Base-by-base conservation (phyloP, 2,329 filamentous ascomycete genomes). In the Pezicula neosporulosa region DNA sequence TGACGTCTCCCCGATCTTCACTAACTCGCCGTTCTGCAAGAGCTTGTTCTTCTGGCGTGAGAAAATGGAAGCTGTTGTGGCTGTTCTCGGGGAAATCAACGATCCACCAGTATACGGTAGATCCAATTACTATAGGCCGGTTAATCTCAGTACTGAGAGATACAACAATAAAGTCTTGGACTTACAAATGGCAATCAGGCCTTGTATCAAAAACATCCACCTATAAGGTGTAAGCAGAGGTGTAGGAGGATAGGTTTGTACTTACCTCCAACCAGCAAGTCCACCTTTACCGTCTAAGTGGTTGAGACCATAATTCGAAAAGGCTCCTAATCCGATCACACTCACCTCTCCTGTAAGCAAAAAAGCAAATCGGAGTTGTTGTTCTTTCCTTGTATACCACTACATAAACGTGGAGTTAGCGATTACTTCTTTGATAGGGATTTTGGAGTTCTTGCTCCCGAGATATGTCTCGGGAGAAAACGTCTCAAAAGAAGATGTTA, bases 331-430 rank as follows among this genome's bases (percentile, higher is more conserved):
- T 0, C 60, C 63, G 2, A 89, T 72, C 3, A 87, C 75, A 15
- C 81, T 74, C 21, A 88, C 82, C 62, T 88, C 79, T 67, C 83
- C 66, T 80, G 74, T 30, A 83, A 87, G 55, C 79, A 90, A 27
- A 85, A 85, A 18, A 86, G 74, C 51, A 89, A 83, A 57, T 82
- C 85, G 0, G 80, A 77, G 60, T 21, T 66, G 64, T 35, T 64
- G 62, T 49, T 66, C 63, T 39, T 63, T 62, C 16, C 62, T 52
- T 1, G 64, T 66, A 43, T 66, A 66, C 62, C 62, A 3, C 5
- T 21, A 3, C 21, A 5, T 21, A 21, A 21, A 21, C 5, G 3
- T 3, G 21, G 21, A 21, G 21, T 21, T 21, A 21, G 21, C 21
- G 5, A 21, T 21, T 21, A 21, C 21, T 21, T 21, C 21, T 21